Conservation (phyloP, 306 rosid genomes). For the Dalbergia cultrata region DNA sequence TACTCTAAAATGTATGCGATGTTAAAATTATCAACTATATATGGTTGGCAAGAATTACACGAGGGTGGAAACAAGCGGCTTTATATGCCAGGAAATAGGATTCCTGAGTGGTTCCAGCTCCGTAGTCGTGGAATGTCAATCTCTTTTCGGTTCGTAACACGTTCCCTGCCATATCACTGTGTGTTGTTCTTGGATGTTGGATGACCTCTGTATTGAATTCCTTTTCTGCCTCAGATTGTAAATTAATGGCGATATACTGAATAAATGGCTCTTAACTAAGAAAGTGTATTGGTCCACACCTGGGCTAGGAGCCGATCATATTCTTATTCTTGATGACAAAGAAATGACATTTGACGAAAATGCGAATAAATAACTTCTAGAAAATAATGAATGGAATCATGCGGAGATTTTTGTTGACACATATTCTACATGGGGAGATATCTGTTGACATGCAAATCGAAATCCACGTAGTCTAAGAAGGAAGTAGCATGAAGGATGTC, state of each 20-base stretch:
- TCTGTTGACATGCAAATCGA: not conserved
- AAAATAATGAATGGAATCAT: constrained; percentile 33
- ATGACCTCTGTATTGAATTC: not conserved
- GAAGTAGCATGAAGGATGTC: not conserved
- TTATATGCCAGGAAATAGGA: constrained; percentile 20
- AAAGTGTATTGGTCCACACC: not conserved
- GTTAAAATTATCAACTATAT: not conserved
- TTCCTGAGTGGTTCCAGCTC: constrained; percentile 25
- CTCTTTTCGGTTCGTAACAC: constrained; percentile 33
- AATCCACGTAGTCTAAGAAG: constrained; percentile 9
- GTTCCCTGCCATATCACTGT: constrained; percentile 10
- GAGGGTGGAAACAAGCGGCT: not conserved
- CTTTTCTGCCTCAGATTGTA: not conserved
- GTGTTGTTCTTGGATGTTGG: not conserved
- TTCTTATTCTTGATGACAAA: not conserved
- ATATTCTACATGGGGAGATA: not conserved
- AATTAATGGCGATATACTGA: constrained; percentile 10
- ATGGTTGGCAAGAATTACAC: not conserved
- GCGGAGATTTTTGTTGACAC: constrained; percentile 17
- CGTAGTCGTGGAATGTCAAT: not conserved
- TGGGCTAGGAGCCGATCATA: not conserved
- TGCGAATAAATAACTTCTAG: not conserved
- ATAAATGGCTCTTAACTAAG: not conserved
- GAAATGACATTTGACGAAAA: not conserved
- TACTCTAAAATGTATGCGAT: not conserved